Conservation (phyloP, 192 early-diverging fungal species). For the Podochytrium sp. region DNA sequence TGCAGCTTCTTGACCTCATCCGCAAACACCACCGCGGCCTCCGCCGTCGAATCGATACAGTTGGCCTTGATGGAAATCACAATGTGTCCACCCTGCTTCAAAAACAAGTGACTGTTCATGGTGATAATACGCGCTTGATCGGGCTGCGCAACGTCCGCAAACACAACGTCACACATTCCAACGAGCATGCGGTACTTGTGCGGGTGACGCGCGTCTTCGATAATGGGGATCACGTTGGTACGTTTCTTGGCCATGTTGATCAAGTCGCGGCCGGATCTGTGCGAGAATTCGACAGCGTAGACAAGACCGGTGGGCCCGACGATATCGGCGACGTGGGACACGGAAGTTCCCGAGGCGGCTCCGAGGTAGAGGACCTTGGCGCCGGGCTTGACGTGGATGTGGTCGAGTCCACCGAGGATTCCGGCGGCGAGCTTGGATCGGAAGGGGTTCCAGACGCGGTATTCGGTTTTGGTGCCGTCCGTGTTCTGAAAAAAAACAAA, state of each 20-base stretch:
- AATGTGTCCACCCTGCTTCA: conserved; percentile 96
- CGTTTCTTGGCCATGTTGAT: conserved; percentile 99
- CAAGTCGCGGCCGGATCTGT: conserved; percentile 96
- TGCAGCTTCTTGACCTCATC: conserved; percentile 96
- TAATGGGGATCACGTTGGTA: conserved; percentile 98
- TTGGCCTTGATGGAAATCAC: conserved; percentile 99
- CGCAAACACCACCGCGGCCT: conserved; percentile 95
- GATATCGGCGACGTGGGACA: conserved; percentile 96
- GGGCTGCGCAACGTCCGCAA: conserved; percentile 99
- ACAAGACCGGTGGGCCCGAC: conserved; percentile 96
- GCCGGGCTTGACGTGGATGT: conserved; percentile 92
- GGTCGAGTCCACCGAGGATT: conserved; percentile 93
- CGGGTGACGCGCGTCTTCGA: conserved; percentile 99
- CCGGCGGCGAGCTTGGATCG: conserved; percentile 98
- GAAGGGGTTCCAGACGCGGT: conserved; percentile 99
- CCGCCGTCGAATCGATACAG: conserved; percentile 99
- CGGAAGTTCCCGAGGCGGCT: conserved; percentile 91
- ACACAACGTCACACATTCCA: conserved; percentile 97
- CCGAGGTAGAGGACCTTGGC: conserved; percentile 98
- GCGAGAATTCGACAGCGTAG: conserved; percentile 99
- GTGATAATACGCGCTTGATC: conserved; percentile 99
- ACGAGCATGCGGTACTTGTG: conserved; percentile 99
- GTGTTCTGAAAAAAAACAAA: conserved; percentile 48
- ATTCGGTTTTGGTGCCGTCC: conserved; percentile 96
- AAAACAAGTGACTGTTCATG: conserved; percentile 96